Percentiles rank a stretch among this genome's conserved stretches.
These are phyloP conservation scores for Corylus americana DNA, from an alignment of 306 rosid species.

Conservation along the genomic window DNA sequence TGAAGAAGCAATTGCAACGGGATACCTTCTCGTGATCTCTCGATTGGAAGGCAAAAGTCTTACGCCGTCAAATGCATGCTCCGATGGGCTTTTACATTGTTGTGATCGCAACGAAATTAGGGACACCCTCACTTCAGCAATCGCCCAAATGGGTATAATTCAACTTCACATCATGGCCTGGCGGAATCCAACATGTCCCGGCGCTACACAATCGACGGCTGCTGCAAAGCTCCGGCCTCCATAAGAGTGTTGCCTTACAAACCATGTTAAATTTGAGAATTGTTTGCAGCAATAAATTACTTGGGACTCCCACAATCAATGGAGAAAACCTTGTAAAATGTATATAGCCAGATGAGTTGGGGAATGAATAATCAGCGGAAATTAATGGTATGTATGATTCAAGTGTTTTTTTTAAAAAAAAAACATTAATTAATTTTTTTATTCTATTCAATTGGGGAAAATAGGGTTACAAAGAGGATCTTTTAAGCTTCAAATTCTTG, in stretches of 20 bases:
- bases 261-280: no score
- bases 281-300: no score
- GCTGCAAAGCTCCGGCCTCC: constrained; percentile 26
- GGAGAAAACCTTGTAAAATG: no score
- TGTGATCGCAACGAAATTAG: constrained; percentile 44
- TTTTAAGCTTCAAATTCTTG: no score
- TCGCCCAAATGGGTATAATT: constrained; percentile 37
- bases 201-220: background rate
- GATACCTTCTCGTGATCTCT: constrained; percentile 40
- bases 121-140: constrained; percentile 33
- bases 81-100: constrained; percentile 41
- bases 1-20: constrained; percentile 38
- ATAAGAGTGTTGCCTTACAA: background rate
- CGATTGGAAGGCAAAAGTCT: constrained; percentile 45
- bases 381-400: no score
- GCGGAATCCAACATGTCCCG: constrained; percentile 29
- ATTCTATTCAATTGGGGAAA: no score
- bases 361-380: no score
- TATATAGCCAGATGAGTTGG: no score
- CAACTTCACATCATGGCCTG: constrained; percentile 44
- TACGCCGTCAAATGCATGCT: constrained; percentile 42
- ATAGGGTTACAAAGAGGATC: no score
- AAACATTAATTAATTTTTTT: no score
- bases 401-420: no score
- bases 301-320: no score